Evolutionary conservation across 2,329 filamentous ascomycete species (phyloP).

Genomic region (Cylindrodendrum hubeiense): DNA sequence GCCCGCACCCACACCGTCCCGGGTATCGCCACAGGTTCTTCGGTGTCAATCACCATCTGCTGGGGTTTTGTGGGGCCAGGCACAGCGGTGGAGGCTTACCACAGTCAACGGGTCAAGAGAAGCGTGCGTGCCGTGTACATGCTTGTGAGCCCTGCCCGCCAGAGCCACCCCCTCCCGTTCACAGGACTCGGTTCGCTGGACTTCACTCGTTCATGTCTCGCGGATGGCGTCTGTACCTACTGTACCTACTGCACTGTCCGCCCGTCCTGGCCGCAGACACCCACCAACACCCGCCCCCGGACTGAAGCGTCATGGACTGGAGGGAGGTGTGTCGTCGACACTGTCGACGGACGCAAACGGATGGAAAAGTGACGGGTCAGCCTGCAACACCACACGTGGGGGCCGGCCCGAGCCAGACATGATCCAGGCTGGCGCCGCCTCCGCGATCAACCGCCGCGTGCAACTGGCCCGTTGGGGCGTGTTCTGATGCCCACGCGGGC

Average conservation of each 20-base stretch:
- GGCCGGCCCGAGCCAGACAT: constrained; percentile 45
- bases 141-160: neutral
- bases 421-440: constrained; percentile 20
- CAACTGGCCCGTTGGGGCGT: constrained; percentile 24
- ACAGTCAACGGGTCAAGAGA: too few relatives aligned
- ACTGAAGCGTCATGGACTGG: constrained; percentile 21
- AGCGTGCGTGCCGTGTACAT: too few relatives aligned
- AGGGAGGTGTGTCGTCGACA: neutral
- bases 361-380: constrained; percentile 41
- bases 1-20: too few relatives aligned
- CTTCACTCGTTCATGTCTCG: neutral
- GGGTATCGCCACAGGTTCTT: too few relatives aligned
- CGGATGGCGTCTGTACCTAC: constrained; percentile 1
- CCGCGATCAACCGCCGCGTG: constrained; percentile 8
- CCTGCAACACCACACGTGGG: constrained; percentile 44
- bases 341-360: constrained; percentile 10
- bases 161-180: constrained; percentile 8
- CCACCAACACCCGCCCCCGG: constrained; percentile 14
- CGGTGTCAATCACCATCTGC: too few relatives aligned
- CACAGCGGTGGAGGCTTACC: too few relatives aligned
- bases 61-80: too few relatives aligned
- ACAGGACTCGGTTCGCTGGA: neutral
- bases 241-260: constrained; percentile 1
- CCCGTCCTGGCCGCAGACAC: neutral
- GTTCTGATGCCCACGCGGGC: constrained; percentile 18